Percentiles rank a stretch among this genome's conserved stretches.
Conservation (phyloP, 768 basidiomycete genomes). For the Tylopilus vinaceipallidus region DNA sequence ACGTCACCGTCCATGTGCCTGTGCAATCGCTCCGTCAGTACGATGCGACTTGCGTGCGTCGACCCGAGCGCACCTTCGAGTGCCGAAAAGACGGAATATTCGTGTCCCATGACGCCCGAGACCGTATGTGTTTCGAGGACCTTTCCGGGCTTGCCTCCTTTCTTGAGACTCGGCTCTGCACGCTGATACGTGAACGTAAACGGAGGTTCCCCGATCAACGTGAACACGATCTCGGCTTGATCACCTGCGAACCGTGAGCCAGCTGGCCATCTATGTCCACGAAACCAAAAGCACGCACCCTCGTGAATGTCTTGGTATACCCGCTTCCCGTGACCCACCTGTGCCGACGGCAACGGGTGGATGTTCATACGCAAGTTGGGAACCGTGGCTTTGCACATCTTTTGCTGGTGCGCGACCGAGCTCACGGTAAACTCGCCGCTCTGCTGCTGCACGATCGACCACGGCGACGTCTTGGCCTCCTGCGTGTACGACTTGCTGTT, state of each 20-base stretch:
- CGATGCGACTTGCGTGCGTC: neutral
- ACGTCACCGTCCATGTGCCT: constrained; percentile 93
- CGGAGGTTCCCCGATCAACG: constrained; percentile 86
- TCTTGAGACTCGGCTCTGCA: constrained; percentile 65
- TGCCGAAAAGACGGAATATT: constrained; percentile 91
- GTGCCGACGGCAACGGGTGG: constrained; percentile 83
- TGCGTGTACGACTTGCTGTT: constrained; percentile 73
- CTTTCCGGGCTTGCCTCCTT: constrained; percentile 68
- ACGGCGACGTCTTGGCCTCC: constrained; percentile 76
- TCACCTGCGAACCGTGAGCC: constrained; percentile 51
- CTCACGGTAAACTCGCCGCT: constrained; percentile 82
- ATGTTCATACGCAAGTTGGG: constrained; percentile 72
- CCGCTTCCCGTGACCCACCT: constrained; percentile 82
- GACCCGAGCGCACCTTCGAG: constrained; percentile 67
- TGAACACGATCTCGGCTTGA: constrained; percentile 92
- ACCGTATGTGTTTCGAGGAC: constrained; percentile 93
- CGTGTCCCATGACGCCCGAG: constrained; percentile 66
- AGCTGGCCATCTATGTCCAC: neutral
- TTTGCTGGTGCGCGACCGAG: constrained; percentile 89
- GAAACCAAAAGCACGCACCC: constrained; percentile 41
- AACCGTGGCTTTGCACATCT: constrained; percentile 84
- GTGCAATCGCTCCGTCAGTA: constrained; percentile 10
- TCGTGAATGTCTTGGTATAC: constrained; percentile 87
- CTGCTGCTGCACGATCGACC: constrained; percentile 80
- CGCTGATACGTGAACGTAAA: constrained; percentile 96